Conservation (phyloP, 352 stramenopile species). For the Nothophytophthora sp. region DNA sequence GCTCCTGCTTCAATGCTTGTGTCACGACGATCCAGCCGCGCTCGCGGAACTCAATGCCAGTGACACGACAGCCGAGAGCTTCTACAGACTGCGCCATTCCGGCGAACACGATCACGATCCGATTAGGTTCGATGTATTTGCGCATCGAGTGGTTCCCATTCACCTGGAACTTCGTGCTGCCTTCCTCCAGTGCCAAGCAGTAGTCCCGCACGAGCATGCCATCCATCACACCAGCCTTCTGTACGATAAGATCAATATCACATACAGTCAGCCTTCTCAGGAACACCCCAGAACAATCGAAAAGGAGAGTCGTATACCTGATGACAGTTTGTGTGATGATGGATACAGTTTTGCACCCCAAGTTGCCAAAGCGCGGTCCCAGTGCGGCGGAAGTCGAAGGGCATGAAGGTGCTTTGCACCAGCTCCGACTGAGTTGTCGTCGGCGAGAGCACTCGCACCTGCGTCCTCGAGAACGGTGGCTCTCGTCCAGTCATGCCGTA, state of each 20-base stretch:
- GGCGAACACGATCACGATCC: neutral
- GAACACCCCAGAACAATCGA: neutral
- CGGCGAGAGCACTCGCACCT: neutral
- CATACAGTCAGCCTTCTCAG: neutral
- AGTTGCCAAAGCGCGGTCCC: neutral
- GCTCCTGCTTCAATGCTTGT: neutral
- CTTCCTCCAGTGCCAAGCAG: neutral
- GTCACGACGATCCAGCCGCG: constrained; percentile 1
- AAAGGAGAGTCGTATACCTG: neutral
- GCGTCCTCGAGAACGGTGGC: neutral
- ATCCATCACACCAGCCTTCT: neutral
- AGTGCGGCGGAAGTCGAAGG: neutral
- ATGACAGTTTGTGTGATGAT: neutral
- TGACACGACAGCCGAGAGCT: neutral
- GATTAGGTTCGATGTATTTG: constrained; percentile 5
- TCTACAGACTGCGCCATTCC: neutral
- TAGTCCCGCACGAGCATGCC: neutral
- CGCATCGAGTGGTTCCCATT: neutral
- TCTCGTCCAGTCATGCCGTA: neutral
- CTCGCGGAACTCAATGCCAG: neutral
- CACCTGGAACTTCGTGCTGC: neutral
- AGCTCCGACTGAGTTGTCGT: neutral
- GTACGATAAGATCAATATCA: neutral
- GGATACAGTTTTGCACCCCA: neutral
- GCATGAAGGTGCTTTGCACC: neutral